Evolutionary conservation across 2,329 filamentous ascomycete species (phyloP).

Genomic region (Aspergillus melleus): DNA sequence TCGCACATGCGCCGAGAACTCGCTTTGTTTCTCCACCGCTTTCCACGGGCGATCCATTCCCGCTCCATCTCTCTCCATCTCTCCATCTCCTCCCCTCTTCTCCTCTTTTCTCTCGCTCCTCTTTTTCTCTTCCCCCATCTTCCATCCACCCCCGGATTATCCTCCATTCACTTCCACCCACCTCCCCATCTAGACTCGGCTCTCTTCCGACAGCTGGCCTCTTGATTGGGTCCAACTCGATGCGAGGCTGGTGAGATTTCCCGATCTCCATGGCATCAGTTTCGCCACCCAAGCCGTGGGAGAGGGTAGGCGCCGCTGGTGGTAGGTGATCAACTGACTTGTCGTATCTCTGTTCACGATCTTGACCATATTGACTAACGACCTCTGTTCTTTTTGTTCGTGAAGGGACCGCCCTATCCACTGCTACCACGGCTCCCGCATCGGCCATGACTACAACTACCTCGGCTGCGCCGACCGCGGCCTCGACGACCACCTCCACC

Average conservation of each 20-base stretch:
- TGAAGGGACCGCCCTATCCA: conserved; percentile 28
- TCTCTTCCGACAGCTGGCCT: conserved; percentile 4
- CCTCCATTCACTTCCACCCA: not conserved
- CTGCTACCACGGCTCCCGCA: conserved; percentile 27
- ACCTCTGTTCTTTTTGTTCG: not conserved
- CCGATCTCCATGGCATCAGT: conserved; percentile 54
- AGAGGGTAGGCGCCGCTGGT: conserved; percentile 67
- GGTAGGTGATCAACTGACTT: conserved; percentile 44
- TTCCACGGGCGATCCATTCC: conserved; percentile 8
- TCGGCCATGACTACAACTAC: conserved; percentile 36
- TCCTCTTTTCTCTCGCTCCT: conserved; percentile 5
- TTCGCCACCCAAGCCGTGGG: conserved; percentile 98
- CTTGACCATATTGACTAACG: conserved; percentile 4
- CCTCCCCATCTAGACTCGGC: not conserved
- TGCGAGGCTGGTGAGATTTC: conserved; percentile 30
- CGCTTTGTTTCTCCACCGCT: conserved; percentile 16
- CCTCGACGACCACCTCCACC: conserved; percentile 47
- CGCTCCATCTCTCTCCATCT: conserved; percentile 14
- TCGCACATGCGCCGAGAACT: conserved; percentile 16
- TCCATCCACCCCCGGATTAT: conserved; percentile 5
- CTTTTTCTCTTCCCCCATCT: not conserved
- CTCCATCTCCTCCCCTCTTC: conserved; percentile 7
- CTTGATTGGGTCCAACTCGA: conserved; percentile 21
- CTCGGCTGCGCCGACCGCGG: conserved; percentile 38
- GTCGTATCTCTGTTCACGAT: not conserved